These are phyloP conservation scores for Plenodomus biglobosus DNA, from an alignment of 2,329 filamentous ascomycete genomes.

Conservation along the genomic window DNA sequence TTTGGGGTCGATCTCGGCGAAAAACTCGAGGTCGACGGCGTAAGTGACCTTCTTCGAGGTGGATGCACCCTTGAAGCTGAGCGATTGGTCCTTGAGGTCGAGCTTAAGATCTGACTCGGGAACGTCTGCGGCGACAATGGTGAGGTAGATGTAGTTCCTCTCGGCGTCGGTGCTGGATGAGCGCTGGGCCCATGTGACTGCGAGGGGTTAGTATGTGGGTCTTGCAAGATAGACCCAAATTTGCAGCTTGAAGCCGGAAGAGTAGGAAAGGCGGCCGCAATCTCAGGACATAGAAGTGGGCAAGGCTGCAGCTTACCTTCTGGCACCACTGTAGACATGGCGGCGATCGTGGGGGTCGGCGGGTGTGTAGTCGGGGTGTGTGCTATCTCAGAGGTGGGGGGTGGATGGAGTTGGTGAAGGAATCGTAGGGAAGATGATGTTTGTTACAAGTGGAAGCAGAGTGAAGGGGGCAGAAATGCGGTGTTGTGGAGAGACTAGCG, in stretches of 20 bases:
- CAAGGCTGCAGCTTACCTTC: constrained; percentile 45
- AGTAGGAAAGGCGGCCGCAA: neutral
- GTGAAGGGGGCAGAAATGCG: constrained; percentile 42
- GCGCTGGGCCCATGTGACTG: constrained; percentile 98
- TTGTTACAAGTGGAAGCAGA: constrained; percentile 26
- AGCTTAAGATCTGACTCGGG: constrained; percentile 74
- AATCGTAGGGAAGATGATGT: constrained; percentile 16
- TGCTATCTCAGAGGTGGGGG: neutral
- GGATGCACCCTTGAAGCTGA: constrained; percentile 82
- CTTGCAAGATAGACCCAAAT: neutral
- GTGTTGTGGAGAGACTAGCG: constrained; percentile 40
- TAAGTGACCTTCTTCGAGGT: constrained; percentile 84
- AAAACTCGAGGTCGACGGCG: constrained; percentile 84
- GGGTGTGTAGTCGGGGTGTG: constrained; percentile 3
- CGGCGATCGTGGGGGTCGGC: constrained; percentile 8
- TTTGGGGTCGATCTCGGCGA: constrained; percentile 81
- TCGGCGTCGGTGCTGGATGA: constrained; percentile 75
- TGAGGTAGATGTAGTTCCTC: constrained; percentile 95
- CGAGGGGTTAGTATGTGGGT: constrained; percentile 20
- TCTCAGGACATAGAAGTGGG: neutral
- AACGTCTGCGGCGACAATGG: constrained; percentile 86
- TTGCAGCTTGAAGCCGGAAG: neutral
- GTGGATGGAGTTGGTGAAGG: constrained; percentile 4
- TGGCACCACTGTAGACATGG: constrained; percentile 41
- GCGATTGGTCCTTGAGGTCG: constrained; percentile 68